phyloP scores from a whole-genome alignment of 1,284 basidiomycete species.

The Phellinidium pouzarii region DNA sequence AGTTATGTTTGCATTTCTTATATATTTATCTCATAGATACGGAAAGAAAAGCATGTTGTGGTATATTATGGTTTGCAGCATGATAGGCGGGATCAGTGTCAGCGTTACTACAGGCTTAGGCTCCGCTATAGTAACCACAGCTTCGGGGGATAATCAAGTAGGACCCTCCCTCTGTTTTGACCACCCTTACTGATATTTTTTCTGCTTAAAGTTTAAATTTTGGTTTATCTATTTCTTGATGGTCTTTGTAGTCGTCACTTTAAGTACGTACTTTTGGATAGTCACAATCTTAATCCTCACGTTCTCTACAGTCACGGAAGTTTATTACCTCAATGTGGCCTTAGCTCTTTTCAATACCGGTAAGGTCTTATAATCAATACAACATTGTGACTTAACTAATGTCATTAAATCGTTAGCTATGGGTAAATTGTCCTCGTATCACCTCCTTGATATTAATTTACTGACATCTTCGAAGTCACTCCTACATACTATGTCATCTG shows the following conservation, averaged over 20 bases:
- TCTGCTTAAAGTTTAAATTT: constrained; percentile 38
- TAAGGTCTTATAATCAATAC: constrained; percentile 20
- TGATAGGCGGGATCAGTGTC: constrained; percentile 64
- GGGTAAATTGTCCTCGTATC: constrained; percentile 25
- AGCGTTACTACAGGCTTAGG: constrained; percentile 63
- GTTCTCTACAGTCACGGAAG: constrained; percentile 36
- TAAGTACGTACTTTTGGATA: constrained; percentile 26
- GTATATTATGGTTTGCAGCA: constrained; percentile 55
- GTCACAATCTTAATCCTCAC: constrained; percentile 18
- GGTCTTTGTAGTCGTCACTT: constrained; percentile 48
- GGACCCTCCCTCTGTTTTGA: not conserved
- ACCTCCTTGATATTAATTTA: constrained; percentile 24
- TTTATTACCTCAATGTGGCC: constrained; percentile 66
- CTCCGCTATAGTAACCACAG: constrained; percentile 55
- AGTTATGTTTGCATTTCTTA: not conserved
- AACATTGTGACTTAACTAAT: constrained; percentile 5
- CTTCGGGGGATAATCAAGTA: constrained; percentile 41
- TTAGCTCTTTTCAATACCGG: constrained; percentile 61
- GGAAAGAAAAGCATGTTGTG: constrained; percentile 63
- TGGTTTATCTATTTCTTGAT: constrained; percentile 57
- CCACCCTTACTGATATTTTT: constrained; percentile 3
- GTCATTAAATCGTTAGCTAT: constrained; percentile 22
- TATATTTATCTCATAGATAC: constrained; percentile 30
- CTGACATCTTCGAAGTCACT: constrained; percentile 33
- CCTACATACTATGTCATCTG: constrained; percentile 58